These are phyloP conservation scores for Chaetomium globosum DNA, from an alignment of 2,329 filamentous ascomycete genomes.

Conservation along the genomic window DNA sequence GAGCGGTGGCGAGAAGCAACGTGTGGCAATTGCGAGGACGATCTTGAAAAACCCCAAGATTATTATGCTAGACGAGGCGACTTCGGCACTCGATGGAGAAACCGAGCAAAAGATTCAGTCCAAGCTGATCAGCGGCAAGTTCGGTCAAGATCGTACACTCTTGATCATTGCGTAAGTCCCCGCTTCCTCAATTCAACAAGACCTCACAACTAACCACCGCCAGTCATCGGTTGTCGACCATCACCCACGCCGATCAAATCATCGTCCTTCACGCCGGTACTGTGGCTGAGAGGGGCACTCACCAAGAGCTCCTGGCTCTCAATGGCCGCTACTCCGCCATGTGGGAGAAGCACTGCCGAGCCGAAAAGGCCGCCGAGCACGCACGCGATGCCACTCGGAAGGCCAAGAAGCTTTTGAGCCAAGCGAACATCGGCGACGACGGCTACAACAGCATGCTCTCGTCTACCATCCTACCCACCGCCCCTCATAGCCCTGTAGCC, in stretches of 20 bases:
- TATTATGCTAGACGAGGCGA: constrained; percentile 71
- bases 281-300: constrained; percentile 76
- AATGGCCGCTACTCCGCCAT: constrained; percentile 78
- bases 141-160: constrained; percentile 85
- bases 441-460: constrained; percentile 52
- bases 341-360: constrained; percentile 86
- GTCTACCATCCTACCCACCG: constrained; percentile 47
- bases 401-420: constrained; percentile 51
- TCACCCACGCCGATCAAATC: constrained; percentile 84
- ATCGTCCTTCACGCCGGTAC: constrained; percentile 75
- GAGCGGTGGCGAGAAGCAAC: constrained; percentile 63
- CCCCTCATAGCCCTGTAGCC: constrained; percentile 41
- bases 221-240: constrained; percentile 79
- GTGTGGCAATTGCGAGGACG: constrained; percentile 64
- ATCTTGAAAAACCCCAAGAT: constrained; percentile 71
- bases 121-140: constrained; percentile 67
- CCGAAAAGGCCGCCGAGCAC: constrained; percentile 68
- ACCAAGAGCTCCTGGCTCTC: constrained; percentile 70
- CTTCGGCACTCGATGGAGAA: constrained; percentile 67
- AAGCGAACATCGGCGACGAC: constrained; percentile 54
- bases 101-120: constrained; percentile 61
- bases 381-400: constrained; percentile 51
- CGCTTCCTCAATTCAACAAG: neutral
- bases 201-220: constrained; percentile 33
- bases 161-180: constrained; percentile 83